A percentile compares a stretch with the other conserved stretches of the same genome.
phyloP scores from a whole-genome alignment of 1,139 yeast species.

The Zygosaccharomyces sapae region DNA sequence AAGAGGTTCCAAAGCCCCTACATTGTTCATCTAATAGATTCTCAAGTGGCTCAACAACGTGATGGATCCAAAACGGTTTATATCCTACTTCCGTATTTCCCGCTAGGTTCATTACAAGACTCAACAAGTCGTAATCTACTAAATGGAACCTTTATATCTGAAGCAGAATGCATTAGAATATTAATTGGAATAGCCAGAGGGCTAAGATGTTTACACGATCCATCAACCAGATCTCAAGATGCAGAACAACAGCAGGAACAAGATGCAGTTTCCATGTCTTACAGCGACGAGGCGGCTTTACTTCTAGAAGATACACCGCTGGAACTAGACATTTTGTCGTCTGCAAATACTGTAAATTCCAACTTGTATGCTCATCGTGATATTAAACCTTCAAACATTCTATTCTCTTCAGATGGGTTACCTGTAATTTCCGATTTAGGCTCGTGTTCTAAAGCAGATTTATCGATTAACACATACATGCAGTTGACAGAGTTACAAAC shows the following conservation, averaged over 20 bases:
- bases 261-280: slow-evolving; percentile 22
- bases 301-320: slow-evolving; percentile 29
- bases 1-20: slow-evolving; percentile 65
- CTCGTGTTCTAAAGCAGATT: slow-evolving; percentile 64
- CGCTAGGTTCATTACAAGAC: slow-evolving; percentile 73
- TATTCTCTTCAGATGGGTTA: slow-evolving; percentile 67
- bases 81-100: slow-evolving; percentile 73
- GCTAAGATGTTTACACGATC: slow-evolving; percentile 62
- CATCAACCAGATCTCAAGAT: slow-evolving; percentile 26
- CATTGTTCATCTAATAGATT: slow-evolving; percentile 67
- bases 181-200: slow-evolving; percentile 74
- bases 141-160: slow-evolving; percentile 50
- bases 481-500: slow-evolving; percentile 77
- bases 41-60: slow-evolving; percentile 61
- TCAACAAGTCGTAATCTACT: slow-evolving; percentile 60
- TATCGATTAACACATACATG: slow-evolving; percentile 52
- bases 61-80: slow-evolving; percentile 80
- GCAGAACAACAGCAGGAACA: slow-evolving; percentile 26
- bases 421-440: slow-evolving; percentile 87
- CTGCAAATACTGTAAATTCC: slow-evolving; percentile 53
- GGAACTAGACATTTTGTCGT: slow-evolving; percentile 22
- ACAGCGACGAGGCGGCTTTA: slow-evolving; percentile 26
- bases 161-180: slow-evolving; percentile 56
- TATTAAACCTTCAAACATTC: slow-evolving; percentile 82
- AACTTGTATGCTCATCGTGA: slow-evolving; percentile 82